Percentiles rank a stretch among this genome's conserved stretches.
These are phyloP conservation scores for Pythium aquatile DNA, from an alignment of 352 stramenopile genomes.

Conservation along the genomic window DNA sequence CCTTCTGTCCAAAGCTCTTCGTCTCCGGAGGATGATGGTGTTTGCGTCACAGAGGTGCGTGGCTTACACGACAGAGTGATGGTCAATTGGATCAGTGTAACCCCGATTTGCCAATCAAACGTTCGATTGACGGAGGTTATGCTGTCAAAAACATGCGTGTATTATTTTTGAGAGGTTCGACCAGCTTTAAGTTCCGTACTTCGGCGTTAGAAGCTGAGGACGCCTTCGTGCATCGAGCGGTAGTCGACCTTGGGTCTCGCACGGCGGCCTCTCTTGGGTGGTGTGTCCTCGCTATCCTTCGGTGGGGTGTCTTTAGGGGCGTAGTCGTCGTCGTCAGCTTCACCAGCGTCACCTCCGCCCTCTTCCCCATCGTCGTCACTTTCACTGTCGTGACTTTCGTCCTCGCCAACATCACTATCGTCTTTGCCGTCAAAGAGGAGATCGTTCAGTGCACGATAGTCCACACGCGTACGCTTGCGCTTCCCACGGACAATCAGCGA, in stretches of 20 bases:
- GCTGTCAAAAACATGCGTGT: background rate
- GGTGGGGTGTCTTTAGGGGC: background rate
- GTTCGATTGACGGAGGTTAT: background rate
- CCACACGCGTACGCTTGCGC: conserved; percentile 70
- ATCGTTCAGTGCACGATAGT: conserved; percentile 82
- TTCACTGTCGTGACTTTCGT: conserved; percentile 30
- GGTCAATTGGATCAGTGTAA: background rate
- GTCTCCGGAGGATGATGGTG: conserved; percentile 1
- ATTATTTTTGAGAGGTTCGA: background rate
- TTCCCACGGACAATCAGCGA: conserved; percentile 68
- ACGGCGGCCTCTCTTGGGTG: conserved; percentile 26
- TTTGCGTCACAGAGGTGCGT: background rate
- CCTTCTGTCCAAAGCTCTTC: too few relatives aligned
- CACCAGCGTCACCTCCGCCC: conserved; percentile 18
- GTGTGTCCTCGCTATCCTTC: conserved; percentile 3
- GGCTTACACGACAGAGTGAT: background rate
- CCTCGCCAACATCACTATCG: conserved; percentile 49
- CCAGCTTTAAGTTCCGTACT: background rate
- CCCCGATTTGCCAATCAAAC: conserved; percentile 4
- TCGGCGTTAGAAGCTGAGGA: conserved; percentile 20
- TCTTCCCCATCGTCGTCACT: conserved; percentile 12
- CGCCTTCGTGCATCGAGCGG: conserved; percentile 55
- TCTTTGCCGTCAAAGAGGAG: conserved; percentile 67
- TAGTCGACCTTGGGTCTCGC: conserved; percentile 40
- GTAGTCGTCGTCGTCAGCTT: conserved; percentile 21